A percentile compares a stretch with the other conserved stretches of the same genome.
These are phyloP conservation scores for Nematocida major DNA, from an alignment of 371 early-diverging fungal genomes.

Conservation along the genomic window DNA sequence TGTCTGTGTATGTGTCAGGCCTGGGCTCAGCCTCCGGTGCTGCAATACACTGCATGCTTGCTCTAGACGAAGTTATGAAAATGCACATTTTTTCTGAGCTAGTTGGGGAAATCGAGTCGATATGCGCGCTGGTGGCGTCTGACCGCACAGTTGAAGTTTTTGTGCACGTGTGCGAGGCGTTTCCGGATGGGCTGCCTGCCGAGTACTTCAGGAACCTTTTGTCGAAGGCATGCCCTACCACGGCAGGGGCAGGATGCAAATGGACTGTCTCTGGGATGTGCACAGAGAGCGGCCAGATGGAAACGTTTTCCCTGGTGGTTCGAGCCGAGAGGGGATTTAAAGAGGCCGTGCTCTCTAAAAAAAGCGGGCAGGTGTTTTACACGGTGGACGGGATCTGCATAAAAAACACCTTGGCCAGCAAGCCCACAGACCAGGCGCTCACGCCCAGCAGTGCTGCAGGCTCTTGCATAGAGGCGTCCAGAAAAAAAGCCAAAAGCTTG, in stretches of 20 bases:
- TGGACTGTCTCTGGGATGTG: too few relatives aligned
- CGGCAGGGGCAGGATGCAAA: too few relatives aligned
- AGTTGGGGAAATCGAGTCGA: constrained; percentile 6
- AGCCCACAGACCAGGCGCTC: background rate
- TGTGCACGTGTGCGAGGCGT: too few relatives aligned
- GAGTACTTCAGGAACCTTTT: too few relatives aligned
- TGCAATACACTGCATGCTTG: background rate
- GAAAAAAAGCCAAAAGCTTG: constrained; percentile 13
- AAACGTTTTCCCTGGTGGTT: background rate
- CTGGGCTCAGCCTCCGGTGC: too few relatives aligned
- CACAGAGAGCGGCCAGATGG: background rate
- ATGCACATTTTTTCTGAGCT: background rate
- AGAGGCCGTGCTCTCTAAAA: constrained; percentile 1
- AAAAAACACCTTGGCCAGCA: background rate
- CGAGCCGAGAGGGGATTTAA: background rate
- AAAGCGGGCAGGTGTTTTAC: background rate
- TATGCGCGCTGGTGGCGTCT: too few relatives aligned
- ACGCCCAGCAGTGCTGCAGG: background rate
- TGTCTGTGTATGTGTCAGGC: background rate
- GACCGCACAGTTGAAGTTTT: too few relatives aligned
- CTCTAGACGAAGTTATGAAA: background rate
- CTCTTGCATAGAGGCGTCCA: background rate
- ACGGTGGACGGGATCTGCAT: background rate
- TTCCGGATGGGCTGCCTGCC: too few relatives aligned
- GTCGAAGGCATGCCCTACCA: too few relatives aligned